Base-by-base conservation (phyloP, 768 basidiomycete species). In the Boletus speciosus region DNA sequence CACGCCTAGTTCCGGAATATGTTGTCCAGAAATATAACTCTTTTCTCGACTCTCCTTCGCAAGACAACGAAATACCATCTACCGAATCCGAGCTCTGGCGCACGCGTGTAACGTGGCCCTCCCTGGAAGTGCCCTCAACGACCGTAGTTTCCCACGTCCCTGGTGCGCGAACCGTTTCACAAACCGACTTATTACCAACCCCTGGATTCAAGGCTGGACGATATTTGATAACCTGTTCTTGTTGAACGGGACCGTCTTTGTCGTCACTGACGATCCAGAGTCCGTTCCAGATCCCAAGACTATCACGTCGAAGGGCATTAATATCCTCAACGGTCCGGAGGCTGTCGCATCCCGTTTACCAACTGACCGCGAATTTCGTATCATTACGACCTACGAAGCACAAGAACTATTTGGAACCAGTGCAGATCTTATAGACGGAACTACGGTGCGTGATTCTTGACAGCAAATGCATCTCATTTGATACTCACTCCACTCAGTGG, bases 211-310 rank as follows among this genome's bases (percentile, higher is more conserved):
- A 93, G 93, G 93, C 32, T 97, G 92, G 93, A 91, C 93, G 1
- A 84, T 94, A 48, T 85, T 93, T 56, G 90, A 94, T 72, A 82
- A 79, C 52, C 77, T 96, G 10, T 96, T 90, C 66, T 71, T 93
- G 51, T 73, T 84, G 61, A 90, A 93, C 60, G 91, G 91, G 42
- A 86, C 88, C 6, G 79, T 89, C 36, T 93, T 85, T 66, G 77
- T 96, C 59, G 91, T 98, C 39, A 81, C 86, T 4, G 84, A 93
- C 67, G 73, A 84, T 21, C 88, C 88, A 7, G 74, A 78, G 9
- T 73, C 68, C 4, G 68, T 93, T 43, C 94, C 94, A 14, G 78
- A 85, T 45, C 71, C 83, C 14, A 71, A 78, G 2, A 76, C 78
- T 45, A 88, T 97, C 61, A 87, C 81, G 23, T 93, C 90, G 15